These are phyloP conservation scores for Rhytidhysteron rufulum DNA, from an alignment of 2,329 filamentous ascomycete genomes.

Conservation along the genomic window DNA sequence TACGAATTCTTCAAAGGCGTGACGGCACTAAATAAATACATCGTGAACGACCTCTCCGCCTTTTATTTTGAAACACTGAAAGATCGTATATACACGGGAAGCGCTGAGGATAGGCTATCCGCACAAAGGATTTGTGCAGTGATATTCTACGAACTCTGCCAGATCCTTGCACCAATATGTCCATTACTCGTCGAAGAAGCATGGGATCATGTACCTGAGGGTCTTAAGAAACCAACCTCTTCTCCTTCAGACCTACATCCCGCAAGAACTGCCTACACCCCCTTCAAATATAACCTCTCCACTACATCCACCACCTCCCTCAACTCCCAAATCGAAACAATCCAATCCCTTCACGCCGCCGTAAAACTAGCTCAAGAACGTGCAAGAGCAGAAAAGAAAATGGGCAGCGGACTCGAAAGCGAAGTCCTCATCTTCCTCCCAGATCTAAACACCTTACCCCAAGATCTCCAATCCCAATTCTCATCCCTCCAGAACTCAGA, in stretches of 20 bases:
- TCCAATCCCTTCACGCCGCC: constrained; percentile 55
- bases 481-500: constrained; percentile 14
- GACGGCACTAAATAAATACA: constrained; percentile 71
- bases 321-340: constrained; percentile 32
- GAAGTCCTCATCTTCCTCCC: constrained; percentile 57
- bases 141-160: constrained; percentile 68
- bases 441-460: not conserved
- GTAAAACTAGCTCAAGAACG: constrained; percentile 74
- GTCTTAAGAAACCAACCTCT: constrained; percentile 51
- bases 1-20: constrained; percentile 83
- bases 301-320: constrained; percentile 2
- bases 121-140: constrained; percentile 56
- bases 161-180: constrained; percentile 76
- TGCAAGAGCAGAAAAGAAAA: constrained; percentile 64
- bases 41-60: constrained; percentile 77
- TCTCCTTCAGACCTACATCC: constrained; percentile 25
- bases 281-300: constrained; percentile 11
- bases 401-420: constrained; percentile 79
- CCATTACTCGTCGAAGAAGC: constrained; percentile 84
- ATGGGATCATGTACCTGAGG: constrained; percentile 70
- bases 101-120: constrained; percentile 57
- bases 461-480: constrained; percentile 20
- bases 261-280: constrained; percentile 17
- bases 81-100: constrained; percentile 84
- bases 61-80: constrained; percentile 94